Conservation (phyloP, 2,329 filamentous ascomycete species). For the Sclerotiophoma versabilis region DNA sequence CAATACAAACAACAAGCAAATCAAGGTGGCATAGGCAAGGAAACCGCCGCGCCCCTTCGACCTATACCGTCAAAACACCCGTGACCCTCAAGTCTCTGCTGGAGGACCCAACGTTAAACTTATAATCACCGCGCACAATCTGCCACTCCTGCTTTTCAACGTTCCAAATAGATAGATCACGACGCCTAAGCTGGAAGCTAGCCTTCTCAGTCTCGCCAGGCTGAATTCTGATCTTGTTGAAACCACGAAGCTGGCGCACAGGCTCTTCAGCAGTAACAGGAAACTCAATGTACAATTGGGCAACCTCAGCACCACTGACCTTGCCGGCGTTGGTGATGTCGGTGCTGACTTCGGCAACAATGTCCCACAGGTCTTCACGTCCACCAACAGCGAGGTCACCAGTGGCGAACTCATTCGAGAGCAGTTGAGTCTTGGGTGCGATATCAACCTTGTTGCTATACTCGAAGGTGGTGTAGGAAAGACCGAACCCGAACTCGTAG, state of each 20-base stretch:
- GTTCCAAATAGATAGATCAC: slow-evolving; percentile 50
- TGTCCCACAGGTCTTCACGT: slow-evolving; percentile 43
- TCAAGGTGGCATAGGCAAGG: background rate
- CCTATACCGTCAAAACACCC: slow-evolving; percentile 43
- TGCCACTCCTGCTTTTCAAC: slow-evolving; percentile 43
- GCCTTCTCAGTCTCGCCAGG: slow-evolving; percentile 40
- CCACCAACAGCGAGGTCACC: slow-evolving; percentile 38
- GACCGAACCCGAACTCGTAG: slow-evolving; percentile 79
- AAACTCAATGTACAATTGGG: slow-evolving; percentile 49
- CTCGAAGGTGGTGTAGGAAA: slow-evolving; percentile 75
- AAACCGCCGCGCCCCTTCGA: background rate
- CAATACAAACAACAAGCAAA: background rate
- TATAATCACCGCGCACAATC: slow-evolving; percentile 44
- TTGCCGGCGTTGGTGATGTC: slow-evolving; percentile 47
- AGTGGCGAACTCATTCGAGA: slow-evolving; percentile 56
- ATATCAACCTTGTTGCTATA: slow-evolving; percentile 53
- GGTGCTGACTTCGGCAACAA: slow-evolving; percentile 44
- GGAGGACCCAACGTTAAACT: slow-evolving; percentile 43
- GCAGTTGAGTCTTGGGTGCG: background rate
- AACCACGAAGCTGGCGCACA: slow-evolving; percentile 47
- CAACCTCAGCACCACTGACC: slow-evolving; percentile 47
- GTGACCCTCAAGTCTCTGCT: slow-evolving; percentile 47
- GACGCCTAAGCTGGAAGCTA: slow-evolving; percentile 44
- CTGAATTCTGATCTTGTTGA: slow-evolving; percentile 44
- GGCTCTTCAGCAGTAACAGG: slow-evolving; percentile 41